Evolutionary conservation across 2,329 filamentous ascomycete genomes (phyloP).

Genomic region (Capronia coronata): DNA sequence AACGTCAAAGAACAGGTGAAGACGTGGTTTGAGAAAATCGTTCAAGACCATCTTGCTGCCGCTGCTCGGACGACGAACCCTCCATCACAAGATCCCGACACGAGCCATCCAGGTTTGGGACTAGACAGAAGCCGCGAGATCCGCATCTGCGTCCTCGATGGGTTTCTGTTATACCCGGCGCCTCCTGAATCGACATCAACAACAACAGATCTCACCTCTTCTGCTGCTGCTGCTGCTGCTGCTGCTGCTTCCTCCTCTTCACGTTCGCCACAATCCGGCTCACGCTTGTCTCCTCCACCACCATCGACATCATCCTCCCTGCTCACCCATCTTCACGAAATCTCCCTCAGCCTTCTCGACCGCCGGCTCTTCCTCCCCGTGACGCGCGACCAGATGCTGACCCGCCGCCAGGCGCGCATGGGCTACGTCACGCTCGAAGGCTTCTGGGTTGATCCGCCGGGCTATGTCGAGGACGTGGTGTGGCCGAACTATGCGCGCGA

Average conservation of each 20-base stretch:
- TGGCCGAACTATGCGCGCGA: constrained; percentile 89
- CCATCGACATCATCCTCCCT: background rate
- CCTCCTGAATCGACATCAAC: background rate
- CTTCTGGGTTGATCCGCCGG: constrained; percentile 92
- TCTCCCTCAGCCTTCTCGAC: constrained; percentile 52
- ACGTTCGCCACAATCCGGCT: background rate
- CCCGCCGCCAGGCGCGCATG: constrained; percentile 37
- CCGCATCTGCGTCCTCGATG: constrained; percentile 70
- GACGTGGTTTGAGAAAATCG: constrained; percentile 24
- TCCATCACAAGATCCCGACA: no score
- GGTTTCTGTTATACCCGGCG: constrained; percentile 71
- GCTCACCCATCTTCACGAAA: constrained; percentile 10
- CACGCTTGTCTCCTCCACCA: background rate
- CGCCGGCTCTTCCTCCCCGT: constrained; percentile 72
- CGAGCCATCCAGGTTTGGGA: no score
- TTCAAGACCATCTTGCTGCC: constrained; percentile 11
- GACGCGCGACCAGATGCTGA: constrained; percentile 47
- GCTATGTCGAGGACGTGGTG: constrained; percentile 88
- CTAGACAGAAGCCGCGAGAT: constrained; percentile 26
- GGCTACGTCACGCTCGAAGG: constrained; percentile 57
- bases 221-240: background rate
- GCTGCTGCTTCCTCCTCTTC: background rate
- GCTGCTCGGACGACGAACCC: no score
- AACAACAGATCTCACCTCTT: constrained; percentile 22
- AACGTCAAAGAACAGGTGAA: constrained; percentile 24